Evolutionary conservation across 2,329 filamentous ascomycete genomes (phyloP), one percentile per base, ranked within the genome.

Genomic region (Stagonosporopsis chrysanthemi): DNA sequence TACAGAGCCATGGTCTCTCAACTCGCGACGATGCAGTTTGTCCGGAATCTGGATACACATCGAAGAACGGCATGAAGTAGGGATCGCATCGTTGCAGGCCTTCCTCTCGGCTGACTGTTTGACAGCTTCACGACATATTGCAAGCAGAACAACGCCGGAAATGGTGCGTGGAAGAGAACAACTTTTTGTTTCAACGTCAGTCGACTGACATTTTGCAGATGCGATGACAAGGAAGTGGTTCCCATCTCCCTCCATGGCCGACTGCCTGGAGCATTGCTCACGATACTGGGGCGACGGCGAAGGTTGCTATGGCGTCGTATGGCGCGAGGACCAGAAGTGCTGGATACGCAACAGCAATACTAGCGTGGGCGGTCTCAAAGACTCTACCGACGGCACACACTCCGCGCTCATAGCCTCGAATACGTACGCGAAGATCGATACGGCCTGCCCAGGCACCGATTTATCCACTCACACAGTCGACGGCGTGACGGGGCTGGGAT

Each of bases 241-340:
- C 51, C 50, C 40, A 6, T 56, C 62, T 6, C 38, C 47, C 14
- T 64, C 56, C 12, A 68, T 69, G 62, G 23, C 53, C 33, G 68
- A 65, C 14, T 74, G 71, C 40, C 67, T 74, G 65, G 71, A 73
- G 26, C 68, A 60, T 36, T 75, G 72, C 55, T 74, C 71, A 24
- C 61, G 72, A 38, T 75, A 60, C 55, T 70, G 66, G 66, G 71
- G 70, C 14, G 47, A 61, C 0, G 56, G 65, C 29, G 71, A 70
- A 58, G 72, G 70, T 7, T 75, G 72, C 55, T 75, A 65, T 31
- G 71, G 71, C 11, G 49, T 72, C 0, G 66, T 71, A 33, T 75
- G 67, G 67, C 17, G 55, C 51, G 45, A 52, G 42, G 43, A 54
- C 24, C 53, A 55, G 19, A 38, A 64, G 6, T 75, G 72, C 49